Percentiles rank a stretch among this genome's conserved stretches.
Conservation (phyloP, 2,329 filamentous ascomycete species). For the Cladophialophora carrionii region DNA sequence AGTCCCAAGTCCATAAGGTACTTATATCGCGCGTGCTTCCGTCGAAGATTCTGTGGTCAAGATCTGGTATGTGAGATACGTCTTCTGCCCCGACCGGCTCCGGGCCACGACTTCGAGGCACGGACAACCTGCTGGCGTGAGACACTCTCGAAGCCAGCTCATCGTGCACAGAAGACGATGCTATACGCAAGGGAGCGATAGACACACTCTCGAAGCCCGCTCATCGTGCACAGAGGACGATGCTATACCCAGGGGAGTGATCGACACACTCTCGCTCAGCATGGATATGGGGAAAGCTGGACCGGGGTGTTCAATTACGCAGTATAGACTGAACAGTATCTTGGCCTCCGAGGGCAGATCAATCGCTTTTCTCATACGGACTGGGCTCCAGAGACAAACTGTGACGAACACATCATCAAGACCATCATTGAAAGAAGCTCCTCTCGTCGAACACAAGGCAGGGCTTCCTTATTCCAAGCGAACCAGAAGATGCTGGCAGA, state of each 20-base stretch:
- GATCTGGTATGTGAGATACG: background rate
- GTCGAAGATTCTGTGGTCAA: background rate
- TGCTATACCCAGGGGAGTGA: background rate
- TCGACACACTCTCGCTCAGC: background rate
- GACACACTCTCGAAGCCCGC: background rate
- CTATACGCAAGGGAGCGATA: too few relatives aligned
- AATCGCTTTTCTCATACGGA: background rate
- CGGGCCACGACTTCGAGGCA: background rate
- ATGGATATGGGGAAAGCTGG: background rate
- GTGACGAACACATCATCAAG: too few relatives aligned
- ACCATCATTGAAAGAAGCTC: background rate
- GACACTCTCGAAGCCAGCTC: too few relatives aligned
- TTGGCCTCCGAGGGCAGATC: background rate
- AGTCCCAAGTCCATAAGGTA: conserved; percentile 6
- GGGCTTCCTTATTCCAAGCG: background rate
- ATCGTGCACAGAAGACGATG: too few relatives aligned
- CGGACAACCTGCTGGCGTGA: background rate
- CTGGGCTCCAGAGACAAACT: too few relatives aligned
- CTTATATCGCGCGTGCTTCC: background rate
- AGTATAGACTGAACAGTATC: background rate
- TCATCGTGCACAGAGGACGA: background rate
- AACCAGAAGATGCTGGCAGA: background rate
- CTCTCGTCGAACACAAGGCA: background rate
- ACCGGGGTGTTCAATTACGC: background rate
- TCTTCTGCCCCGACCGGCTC: background rate